Percentiles rank a stretch among this genome's conserved stretches.
phyloP scores from a whole-genome alignment of 2,329 filamentous ascomycete genomes.

The Xylariaceae sp. region DNA sequence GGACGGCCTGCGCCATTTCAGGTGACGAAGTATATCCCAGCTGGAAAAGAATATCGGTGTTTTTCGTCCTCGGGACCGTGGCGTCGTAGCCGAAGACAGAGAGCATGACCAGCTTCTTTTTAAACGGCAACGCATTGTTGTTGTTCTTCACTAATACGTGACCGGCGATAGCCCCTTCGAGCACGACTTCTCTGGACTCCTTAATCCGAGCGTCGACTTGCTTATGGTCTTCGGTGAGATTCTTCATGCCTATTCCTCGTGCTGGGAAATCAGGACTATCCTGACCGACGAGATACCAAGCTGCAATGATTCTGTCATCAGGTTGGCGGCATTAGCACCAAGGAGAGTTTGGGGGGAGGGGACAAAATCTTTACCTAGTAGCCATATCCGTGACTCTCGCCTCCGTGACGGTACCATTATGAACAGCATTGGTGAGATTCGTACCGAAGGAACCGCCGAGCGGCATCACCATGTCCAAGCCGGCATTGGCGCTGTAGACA shows the following conservation, averaged over 20 bases:
- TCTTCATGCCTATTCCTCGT: conserved; percentile 53
- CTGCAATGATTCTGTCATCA: conserved; percentile 52
- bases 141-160: conserved; percentile 77
- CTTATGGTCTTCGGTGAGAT: conserved; percentile 45
- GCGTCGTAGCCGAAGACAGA: conserved; percentile 63
- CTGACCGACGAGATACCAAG: conserved; percentile 54
- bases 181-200: conserved; percentile 38
- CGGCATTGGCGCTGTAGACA: conserved; percentile 49
- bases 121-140: conserved; percentile 56
- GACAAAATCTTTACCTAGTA: conserved; percentile 51
- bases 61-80: conserved; percentile 40
- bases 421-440: conserved; percentile 68
- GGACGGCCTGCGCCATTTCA: conserved; percentile 40
- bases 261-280: conserved; percentile 40
- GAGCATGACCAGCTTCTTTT: conserved; percentile 48
- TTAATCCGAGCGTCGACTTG: conserved; percentile 46
- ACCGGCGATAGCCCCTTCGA: conserved; percentile 52
- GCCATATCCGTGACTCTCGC: conserved; percentile 74
- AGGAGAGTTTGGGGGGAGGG: conserved; percentile 24
- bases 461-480: conserved; percentile 68
- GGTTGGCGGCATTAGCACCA: conserved; percentile 34
- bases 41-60: conserved; percentile 41
- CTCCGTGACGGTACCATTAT: conserved; percentile 67
- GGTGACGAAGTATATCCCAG: conserved; percentile 43
- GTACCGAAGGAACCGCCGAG: conserved; percentile 51